Evolutionary conservation across 106 monocot species (phyloP), one percentile per base, ranked within the genome.

Genomic region (Xerophyta viscosa): DNA sequence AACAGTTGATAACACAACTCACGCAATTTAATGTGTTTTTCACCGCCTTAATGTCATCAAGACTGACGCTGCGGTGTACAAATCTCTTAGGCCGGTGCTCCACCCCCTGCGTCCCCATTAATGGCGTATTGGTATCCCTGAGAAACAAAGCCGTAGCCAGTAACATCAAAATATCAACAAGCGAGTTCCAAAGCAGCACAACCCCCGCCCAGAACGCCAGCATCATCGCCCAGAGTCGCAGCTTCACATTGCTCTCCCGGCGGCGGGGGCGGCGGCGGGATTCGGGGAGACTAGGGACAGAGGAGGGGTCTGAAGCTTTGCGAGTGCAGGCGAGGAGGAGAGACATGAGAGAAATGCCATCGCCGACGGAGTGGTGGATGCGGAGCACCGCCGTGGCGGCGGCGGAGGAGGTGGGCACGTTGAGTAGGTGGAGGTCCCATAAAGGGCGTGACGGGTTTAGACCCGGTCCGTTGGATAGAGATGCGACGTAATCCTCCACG

Each of bases 381-480:
- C 86, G 72, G 62, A 92, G 50, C 20, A 87, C 46, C 37, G 37
- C 76, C 8, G 73, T 60, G 43, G 71, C 57, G 37, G 59, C 65
- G 44, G 82, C 72, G 29, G 79, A 74, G 22, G 82, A 41, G 41
- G 87, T 87, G 28, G 47, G 67, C 24, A 87, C 6, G 68, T 80
- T 77, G 62, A 92, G 69, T 56, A 83, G 1, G 83, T 92, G 87
- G 26, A 92, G 46, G 47, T 92, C 92, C 91, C 92, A 92, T 6
- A 83, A 65, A 6, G 87, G 87, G 36, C 58, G 70, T 24, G 76
- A 82, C 24, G 21, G 68, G 45, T 73, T 64, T 24, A 71, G 27
- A 29, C 54, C 23, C 20, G 70, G 13, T 13, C 71, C 25, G 31
- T 31, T 54, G 47, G 83, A 62, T 48, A 92, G 86, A 14, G 52